phyloP scores from a whole-genome alignment of 2,329 filamentous ascomycete genomes.

The Beauveria scarabaeidicola region DNA sequence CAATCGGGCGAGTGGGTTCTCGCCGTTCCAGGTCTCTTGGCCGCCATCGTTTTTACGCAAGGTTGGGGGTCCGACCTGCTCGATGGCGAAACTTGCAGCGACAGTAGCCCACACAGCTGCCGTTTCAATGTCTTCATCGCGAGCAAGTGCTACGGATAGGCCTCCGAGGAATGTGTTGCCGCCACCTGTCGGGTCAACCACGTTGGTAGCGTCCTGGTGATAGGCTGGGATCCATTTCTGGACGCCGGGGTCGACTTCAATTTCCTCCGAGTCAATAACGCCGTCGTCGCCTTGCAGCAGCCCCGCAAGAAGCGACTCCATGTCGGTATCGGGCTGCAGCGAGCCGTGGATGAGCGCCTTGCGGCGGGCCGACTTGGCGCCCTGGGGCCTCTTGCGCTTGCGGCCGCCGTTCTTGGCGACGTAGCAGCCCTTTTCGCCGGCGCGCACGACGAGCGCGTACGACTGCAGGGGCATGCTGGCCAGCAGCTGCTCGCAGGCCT shows the following conservation, averaged over 20 bases:
- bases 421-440: conserved; percentile 64
- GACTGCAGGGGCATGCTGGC: conserved; percentile 56
- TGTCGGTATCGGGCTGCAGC: conserved; percentile 51
- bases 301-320: conserved; percentile 53
- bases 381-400: conserved; percentile 28
- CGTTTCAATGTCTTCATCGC: conserved; percentile 54
- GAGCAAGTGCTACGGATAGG: conserved; percentile 48
- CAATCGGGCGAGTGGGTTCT: conserved; percentile 43
- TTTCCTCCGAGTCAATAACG: conserved; percentile 46
- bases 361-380: conserved; percentile 23
- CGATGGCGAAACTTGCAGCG: conserved; percentile 85
- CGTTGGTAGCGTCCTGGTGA: conserved; percentile 44
- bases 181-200: conserved; percentile 89
- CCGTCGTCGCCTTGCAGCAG: conserved; percentile 47
- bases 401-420: conserved; percentile 50
- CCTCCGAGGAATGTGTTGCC: conserved; percentile 79
- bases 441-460: conserved; percentile 60
- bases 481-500: conserved; percentile 53
- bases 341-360: conserved; percentile 41
- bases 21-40: conserved; percentile 54
- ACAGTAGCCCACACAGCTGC: conserved; percentile 73
- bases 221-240: conserved; percentile 74
- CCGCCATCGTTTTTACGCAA: conserved; percentile 37
- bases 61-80: conserved; percentile 78
- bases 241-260: conserved; percentile 55